Base-by-base conservation (phyloP, 1,284 basidiomycete genomes). In the Boletus calvinii region DNA sequence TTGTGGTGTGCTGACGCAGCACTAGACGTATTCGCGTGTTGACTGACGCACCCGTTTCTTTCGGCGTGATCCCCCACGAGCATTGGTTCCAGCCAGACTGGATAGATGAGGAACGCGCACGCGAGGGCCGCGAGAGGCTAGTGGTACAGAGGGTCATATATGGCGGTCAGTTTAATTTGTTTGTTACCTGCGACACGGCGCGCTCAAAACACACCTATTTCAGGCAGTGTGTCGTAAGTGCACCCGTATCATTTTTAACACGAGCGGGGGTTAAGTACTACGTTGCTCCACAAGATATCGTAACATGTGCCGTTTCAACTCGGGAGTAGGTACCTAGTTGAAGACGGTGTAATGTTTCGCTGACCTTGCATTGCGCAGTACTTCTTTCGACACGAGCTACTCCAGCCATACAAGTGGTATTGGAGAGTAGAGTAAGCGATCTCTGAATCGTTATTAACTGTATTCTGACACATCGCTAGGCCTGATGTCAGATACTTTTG, bases 231-330 rank as follows among this genome's bases (percentile, higher is more conserved):
- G 17, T 72, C 79, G 77, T 83, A 61, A 59, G 79, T 76, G 17
- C 37, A 6, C 4, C 39, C 36, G 18, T 32, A 26, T 32, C 8
- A n/a, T 26, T 12, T 50, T 24, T 40, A 48, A 42, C 44, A 38
- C 38, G 40, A 29, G 13, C 47, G 12, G 20, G 9, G 13, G 41
- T 48, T 56, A 50, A 63, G 15, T n/a, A n/a, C n/a, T n/a, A 13
- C 15, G 45, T 40, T 24, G 5, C 24, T 32, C 9, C 11, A n/a
- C 13, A 59, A 81, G 78, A n/a, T 86, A 86, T 60, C 76, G 83
- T 24, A 85, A 86, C 55, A 84, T 92, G 89, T 93, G 90, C 67
- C 80, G 92, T 41, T 94, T 89, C 72, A 89, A 92, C 65, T 88
- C 87, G 20, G 90, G 90, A 30, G 89, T 87, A 69, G 66, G 87